A percentile compares a stretch with the other conserved stretches of the same genome.
phyloP scores from a whole-genome alignment of 2,329 filamentous ascomycete species.

The Colletotrichum sp. region DNA sequence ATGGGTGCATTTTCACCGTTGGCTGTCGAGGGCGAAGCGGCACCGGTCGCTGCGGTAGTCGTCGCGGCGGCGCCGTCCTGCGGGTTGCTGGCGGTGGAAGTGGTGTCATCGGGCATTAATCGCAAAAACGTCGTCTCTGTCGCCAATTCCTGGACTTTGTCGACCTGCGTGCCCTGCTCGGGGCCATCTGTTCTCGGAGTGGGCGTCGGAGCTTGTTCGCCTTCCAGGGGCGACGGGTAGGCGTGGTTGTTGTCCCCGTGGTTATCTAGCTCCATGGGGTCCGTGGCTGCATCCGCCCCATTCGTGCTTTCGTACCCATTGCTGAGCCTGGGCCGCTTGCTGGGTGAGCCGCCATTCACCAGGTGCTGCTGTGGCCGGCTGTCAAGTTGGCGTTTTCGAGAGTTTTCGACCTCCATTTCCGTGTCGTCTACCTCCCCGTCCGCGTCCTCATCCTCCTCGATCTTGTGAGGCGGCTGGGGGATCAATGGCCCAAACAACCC shows the following conservation, averaged over 20 bases:
- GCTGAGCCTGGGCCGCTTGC: constrained; percentile 64
- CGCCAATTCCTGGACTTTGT: constrained; percentile 66
- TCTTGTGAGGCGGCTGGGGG: constrained; percentile 46
- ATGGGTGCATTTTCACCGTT: constrained; percentile 60
- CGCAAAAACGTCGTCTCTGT: constrained; percentile 66
- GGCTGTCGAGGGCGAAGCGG: constrained; percentile 34
- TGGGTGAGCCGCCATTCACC: constrained; percentile 57
- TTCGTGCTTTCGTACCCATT: constrained; percentile 62
- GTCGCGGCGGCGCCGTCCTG: constrained; percentile 36
- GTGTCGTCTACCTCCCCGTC: constrained; percentile 42
- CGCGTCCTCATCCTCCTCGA: constrained; percentile 38
- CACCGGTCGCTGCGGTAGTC: constrained; percentile 35
- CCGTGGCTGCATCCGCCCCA: constrained; percentile 49
- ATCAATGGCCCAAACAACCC: constrained; percentile 64
- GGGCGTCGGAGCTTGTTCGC: constrained; percentile 59
- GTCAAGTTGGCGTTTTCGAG: constrained; percentile 57
- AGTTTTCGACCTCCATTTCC: constrained; percentile 45
- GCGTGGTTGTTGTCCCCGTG: constrained; percentile 60
- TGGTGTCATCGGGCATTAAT: constrained; percentile 48
- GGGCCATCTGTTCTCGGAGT: constrained; percentile 64
- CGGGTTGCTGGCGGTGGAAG: constrained; percentile 10
- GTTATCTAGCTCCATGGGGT: constrained; percentile 66
- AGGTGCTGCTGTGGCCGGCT: constrained; percentile 47
- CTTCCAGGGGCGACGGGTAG: constrained; percentile 69
- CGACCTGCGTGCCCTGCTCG: constrained; percentile 68